Conservation (phyloP, 1,284 basidiomycete genomes). For the Phylloporus sp. region DNA sequence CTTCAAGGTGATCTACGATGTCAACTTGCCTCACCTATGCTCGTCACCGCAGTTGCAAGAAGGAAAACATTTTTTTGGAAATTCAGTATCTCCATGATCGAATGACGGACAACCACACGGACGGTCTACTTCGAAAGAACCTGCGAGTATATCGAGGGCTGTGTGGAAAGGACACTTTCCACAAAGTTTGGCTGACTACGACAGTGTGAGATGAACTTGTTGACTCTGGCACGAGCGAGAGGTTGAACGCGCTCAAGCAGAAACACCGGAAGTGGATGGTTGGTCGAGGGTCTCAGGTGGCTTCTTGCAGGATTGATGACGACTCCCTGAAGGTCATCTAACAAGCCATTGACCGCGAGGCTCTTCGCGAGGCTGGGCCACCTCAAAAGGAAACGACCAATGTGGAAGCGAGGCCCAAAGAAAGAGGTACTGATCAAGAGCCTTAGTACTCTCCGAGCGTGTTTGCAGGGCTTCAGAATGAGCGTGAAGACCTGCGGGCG, state of each 20-base stretch:
- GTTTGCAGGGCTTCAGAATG: constrained; percentile 9
- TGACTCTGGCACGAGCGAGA: not conserved
- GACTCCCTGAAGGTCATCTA: constrained; percentile 15
- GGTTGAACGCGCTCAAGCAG: constrained; percentile 6
- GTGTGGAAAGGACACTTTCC: not conserved
- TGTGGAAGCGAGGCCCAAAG: constrained; percentile 1
- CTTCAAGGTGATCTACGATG: too few species aligned
- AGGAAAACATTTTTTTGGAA: too few species aligned
- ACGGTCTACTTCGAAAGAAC: too few species aligned
- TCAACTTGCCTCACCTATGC: too few species aligned
- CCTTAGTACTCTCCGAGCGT: constrained; percentile 2
- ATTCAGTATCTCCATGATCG: too few species aligned
- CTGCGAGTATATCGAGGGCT: not conserved
- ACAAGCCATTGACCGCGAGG: not conserved
- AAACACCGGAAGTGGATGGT: constrained; percentile 19
- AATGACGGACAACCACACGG: too few species aligned
- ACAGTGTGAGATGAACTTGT: not conserved
- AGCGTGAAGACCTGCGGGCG: constrained; percentile 8
- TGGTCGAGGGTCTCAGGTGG: too few species aligned
- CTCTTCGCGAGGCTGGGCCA: not conserved
- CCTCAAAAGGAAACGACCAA: constrained; percentile 19
- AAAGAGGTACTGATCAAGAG: constrained; percentile 9
- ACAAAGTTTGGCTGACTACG: not conserved
- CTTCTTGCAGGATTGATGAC: too few species aligned
- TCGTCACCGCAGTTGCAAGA: too few species aligned